Evolutionary conservation across 2,329 filamentous ascomycete species (phyloP).

Genomic region (Fonsecaea pedrosoi): DNA sequence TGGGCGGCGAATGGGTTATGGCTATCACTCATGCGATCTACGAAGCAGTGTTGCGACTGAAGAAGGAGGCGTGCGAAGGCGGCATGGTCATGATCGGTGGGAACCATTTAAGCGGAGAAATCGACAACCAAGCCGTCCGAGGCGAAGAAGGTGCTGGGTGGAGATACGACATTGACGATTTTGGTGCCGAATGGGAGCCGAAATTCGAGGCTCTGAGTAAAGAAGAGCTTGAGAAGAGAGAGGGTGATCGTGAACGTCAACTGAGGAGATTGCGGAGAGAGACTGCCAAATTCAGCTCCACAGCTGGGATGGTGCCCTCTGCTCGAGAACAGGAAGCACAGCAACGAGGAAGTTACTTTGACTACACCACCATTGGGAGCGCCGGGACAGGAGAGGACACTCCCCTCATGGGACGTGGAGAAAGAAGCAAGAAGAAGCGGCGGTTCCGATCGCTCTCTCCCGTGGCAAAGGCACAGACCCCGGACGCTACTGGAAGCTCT

Average conservation of each 20-base stretch:
- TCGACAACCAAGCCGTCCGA: constrained; percentile 87
- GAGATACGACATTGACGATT: constrained; percentile 91
- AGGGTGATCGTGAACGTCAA: constrained; percentile 91
- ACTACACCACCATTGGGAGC: constrained; percentile 55
- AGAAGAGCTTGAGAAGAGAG: constrained; percentile 96
- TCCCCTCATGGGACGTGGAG: constrained; percentile 81
- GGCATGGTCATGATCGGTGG: constrained; percentile 74
- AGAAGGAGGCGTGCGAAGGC: constrained; percentile 95
- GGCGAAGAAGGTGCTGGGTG: constrained; percentile 81
- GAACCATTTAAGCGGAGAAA: constrained; percentile 65
- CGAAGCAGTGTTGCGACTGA: constrained; percentile 86
- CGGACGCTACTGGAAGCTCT: constrained; percentile 62
- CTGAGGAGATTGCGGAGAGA: constrained; percentile 85
- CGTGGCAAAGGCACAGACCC: constrained; percentile 74
- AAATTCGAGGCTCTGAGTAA: constrained; percentile 83
- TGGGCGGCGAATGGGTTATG: constrained; percentile 91
- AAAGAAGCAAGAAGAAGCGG: constrained; percentile 93
- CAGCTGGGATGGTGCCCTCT: constrained; percentile 70
- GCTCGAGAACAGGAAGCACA: constrained; percentile 70
- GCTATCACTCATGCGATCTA: constrained; percentile 97
- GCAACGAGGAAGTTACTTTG: constrained; percentile 64
- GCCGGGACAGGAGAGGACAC: constrained; percentile 63
- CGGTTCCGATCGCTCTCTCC: constrained; percentile 89
- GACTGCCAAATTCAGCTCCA: constrained; percentile 89
- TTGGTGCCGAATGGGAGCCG: constrained; percentile 84